Evolutionary conservation across 805 yeast genomes (phyloP), one percentile per base, ranked within the genome.

Genomic region (Metschnikowia colocasiae): DNA sequence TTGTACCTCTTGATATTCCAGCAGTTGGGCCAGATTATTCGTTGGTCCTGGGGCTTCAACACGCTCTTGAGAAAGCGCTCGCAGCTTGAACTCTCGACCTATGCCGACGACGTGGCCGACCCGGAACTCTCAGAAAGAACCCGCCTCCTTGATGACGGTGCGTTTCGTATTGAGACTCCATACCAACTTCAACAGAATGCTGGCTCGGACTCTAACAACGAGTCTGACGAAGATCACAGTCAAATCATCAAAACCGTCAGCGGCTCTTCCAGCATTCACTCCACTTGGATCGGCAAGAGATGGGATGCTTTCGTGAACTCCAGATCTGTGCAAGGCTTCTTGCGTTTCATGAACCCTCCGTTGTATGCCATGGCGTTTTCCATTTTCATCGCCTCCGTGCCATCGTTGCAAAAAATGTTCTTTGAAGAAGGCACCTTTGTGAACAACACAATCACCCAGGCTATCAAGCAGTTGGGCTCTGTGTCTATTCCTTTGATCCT

Each of bases 31-130:
- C 95, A 86, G 63, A 81, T 86, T 56, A 67, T 86, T 49, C 77
- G 94, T 62, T 86, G 95, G 94, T 81, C 88, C 26, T 86, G 94
- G 92, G 95, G 95, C 45, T 86, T 81, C 63, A 86, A 86, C 60
- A 82, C 78, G 29, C 69, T 86, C 49, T 67, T 86, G 60, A 75
- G 80, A 55, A 80, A 75, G 55, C 73, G 80, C 49, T 66, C 76
- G 0, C 57, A 58, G 25, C 66, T 62, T 30, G 76, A 71, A 50
- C 60, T 67, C 50, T 20, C 46, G 18, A 15, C 45, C 7, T 50
- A 50, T 34, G 46, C 33, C 10, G 33, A 9, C 15, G 36, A 31
- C 3, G 45, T 31, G 35, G 18, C 46, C 33, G 40, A 25, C 15
- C 9, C 40, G 4, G 36, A 31, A 18, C 16, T 19, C n/a, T 20